Conservation (phyloP, 768 basidiomycete genomes). For the Leccinum incarnatum region DNA sequence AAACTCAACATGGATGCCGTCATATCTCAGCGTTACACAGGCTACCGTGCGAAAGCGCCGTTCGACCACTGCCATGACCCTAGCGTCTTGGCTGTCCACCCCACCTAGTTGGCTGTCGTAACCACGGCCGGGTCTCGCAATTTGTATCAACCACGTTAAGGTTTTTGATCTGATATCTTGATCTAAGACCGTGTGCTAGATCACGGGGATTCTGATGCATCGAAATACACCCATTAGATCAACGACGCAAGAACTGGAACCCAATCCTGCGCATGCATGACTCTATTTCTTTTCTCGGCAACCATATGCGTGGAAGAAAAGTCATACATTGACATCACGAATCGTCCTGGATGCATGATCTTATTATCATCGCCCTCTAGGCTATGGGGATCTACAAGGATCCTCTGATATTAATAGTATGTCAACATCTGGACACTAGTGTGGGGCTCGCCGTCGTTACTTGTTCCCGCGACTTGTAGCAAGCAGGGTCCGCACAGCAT, state of each 20-base stretch:
- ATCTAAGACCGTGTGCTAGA: background rate
- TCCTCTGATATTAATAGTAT: background rate
- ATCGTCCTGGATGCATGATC: background rate
- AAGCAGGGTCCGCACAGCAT: background rate
- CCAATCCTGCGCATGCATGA: background rate
- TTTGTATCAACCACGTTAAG: background rate
- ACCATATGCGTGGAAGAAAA: background rate
- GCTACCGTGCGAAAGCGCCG: background rate
- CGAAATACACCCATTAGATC: background rate
- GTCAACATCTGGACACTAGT: background rate
- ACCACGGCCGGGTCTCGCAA: background rate
- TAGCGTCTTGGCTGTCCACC: background rate
- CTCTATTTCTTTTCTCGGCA: background rate
- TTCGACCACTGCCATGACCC: background rate
- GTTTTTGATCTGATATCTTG: background rate
- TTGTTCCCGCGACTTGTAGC: background rate
- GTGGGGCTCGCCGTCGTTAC: background rate
- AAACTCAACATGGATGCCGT: background rate
- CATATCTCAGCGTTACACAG: background rate
- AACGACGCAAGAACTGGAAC: background rate
- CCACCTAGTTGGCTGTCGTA: background rate
- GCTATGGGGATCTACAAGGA: background rate
- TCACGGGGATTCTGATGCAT: background rate
- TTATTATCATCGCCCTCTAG: background rate
- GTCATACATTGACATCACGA: background rate